Conservation (phyloP, 177 flowering plant genomes). For the Vitis hybrid region DNA sequence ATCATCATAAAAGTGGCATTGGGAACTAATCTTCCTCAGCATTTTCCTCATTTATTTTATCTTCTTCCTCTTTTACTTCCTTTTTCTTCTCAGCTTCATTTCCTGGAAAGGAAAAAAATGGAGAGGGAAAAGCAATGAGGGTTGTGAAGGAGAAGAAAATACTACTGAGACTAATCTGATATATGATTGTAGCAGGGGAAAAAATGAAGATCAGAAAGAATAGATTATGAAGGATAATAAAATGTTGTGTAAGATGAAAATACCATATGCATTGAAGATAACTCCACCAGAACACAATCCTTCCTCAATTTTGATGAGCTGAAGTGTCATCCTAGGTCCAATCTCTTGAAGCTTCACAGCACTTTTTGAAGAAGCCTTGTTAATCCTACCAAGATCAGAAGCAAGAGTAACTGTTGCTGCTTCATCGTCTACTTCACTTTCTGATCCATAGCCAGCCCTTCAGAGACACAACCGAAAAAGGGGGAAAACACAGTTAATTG, state of each 20-base stretch:
- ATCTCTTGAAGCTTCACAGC: slow-evolving; percentile 96
- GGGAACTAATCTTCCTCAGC: slow-evolving; percentile 12
- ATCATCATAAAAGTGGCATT: too few relatives aligned
- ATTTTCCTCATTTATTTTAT: slow-evolving; percentile 9
- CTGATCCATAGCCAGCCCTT: slow-evolving; percentile 98
- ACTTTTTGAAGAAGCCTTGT: slow-evolving; percentile 76
- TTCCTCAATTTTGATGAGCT: slow-evolving; percentile 81
- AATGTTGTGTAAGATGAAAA: neutral
- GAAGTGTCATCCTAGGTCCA: slow-evolving; percentile 96
- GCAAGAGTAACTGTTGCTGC: slow-evolving; percentile 82
- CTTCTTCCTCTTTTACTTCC: slow-evolving; percentile 14
- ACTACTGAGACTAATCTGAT: too few relatives aligned
- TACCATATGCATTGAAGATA: slow-evolving; percentile 82
- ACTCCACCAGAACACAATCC: slow-evolving; percentile 81
- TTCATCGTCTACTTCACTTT: slow-evolving; percentile 97
- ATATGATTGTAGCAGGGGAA: neutral
- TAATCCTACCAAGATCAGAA: slow-evolving; percentile 74
- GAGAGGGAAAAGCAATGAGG: neutral
- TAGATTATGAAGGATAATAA: neutral
- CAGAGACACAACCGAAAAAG: slow-evolving; percentile 6
- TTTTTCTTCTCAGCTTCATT: slow-evolving; percentile 22
- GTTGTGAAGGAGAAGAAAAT: neutral
- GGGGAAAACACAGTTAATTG: neutral
- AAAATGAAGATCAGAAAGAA: neutral
- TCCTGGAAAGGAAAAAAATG: slow-evolving; percentile 24